A percentile compares a stretch with the other conserved stretches of the same genome.
Conservation (phyloP, 805 yeast species). For the Yarrowia deformans region DNA sequence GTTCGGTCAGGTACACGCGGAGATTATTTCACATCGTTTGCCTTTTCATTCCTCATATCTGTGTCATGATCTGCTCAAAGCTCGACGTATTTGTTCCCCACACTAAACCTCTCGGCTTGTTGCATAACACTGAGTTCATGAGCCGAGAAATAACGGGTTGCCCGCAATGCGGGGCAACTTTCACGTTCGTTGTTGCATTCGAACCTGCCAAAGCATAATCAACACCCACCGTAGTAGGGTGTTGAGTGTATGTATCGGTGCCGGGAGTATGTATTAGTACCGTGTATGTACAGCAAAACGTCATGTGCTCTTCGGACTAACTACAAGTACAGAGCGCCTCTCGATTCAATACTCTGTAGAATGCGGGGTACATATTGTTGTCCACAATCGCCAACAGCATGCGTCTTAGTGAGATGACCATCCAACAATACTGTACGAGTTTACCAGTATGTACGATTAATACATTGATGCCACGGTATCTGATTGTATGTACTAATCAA, state of each 20-base stretch:
- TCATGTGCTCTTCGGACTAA: constrained; percentile 10
- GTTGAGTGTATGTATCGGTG: too few relatives aligned
- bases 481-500: too few relatives aligned
- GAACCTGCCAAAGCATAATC: background rate
- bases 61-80: background rate
- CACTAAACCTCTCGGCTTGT: constrained; percentile 9
- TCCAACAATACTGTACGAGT: too few relatives aligned
- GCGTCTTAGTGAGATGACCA: too few relatives aligned
- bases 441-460: too few relatives aligned
- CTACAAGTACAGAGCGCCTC: background rate
- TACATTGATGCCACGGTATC: too few relatives aligned
- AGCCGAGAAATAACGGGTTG: constrained; percentile 38
- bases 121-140: constrained; percentile 19
- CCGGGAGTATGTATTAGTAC: too few relatives aligned
- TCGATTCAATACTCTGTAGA: background rate
- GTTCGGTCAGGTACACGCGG: too few relatives aligned
- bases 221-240: background rate
- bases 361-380: too few relatives aligned
- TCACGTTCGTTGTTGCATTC: constrained; percentile 31
- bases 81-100: background rate
- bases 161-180: constrained; percentile 39
- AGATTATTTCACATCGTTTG: too few relatives aligned
- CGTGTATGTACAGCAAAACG: background rate
- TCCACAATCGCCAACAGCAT: too few relatives aligned
- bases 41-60: too few relatives aligned